Evolutionary conservation across 331 rosid species (phyloP), one percentile per base, ranked within the genome.

Genomic region (Arachis monticola): DNA sequence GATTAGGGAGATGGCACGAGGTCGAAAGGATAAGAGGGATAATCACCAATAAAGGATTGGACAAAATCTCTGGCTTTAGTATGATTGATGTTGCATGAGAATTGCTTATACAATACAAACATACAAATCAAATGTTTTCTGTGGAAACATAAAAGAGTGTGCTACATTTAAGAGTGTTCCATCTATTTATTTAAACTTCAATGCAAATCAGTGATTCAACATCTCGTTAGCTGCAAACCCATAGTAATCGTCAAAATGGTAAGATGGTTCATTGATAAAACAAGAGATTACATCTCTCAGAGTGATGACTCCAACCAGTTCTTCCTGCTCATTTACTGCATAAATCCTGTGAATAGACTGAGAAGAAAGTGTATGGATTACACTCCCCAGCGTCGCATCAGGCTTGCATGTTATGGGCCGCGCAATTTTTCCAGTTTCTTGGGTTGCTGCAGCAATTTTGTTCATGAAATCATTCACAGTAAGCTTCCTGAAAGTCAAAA

Each of bases 211-310:
- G 80, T 76, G 73, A 69, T 75, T 82, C 80, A 90, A 42, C 87
- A 90, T 87, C 80, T 92, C 97, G 60, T 88, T 84, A 32, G 85
- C 88, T 6, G 96, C 84, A 57, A 88, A 82, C 41, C 88, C 93
- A 2, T 88, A 79, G 83, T 85, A 72, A 70, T 82, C 82, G 32
- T 92, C 89, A 27, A 92, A 83, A 77, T 92, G 90, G 77, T 88
- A 83, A 61, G 88, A 67, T 9, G 99, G 99, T 62, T 92, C 97
- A 10, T 70, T 76, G 72, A 90, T 87, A 81, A 92, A 94, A 85
- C 99, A 88, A 70, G 97, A 86, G 77, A 94, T 94, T 67, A 90
- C 97, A 68, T 95, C 99, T 86, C 99, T 87, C 73, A 94, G 91
- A 13, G 97, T 95, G 50, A 90, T 80, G 79, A 92, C 87, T 56